phyloP scores from a whole-genome alignment of 2,329 filamentous ascomycete species.

The Pseudophaeomoniella oleicola region DNA sequence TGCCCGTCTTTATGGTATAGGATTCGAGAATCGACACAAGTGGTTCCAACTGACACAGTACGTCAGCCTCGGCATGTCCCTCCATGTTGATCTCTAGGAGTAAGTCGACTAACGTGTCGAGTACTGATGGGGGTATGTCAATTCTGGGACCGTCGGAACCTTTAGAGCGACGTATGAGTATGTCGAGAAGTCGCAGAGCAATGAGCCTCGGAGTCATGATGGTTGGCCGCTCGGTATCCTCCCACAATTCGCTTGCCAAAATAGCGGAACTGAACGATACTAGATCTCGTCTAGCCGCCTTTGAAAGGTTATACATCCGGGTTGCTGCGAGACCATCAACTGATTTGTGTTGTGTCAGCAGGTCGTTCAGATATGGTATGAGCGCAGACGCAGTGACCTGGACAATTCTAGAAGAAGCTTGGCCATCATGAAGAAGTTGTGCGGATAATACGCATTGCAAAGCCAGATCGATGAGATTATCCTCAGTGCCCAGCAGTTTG shows the following conservation, averaged over 20 bases:
- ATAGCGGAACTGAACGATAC: not conserved
- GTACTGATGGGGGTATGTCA: constrained; percentile 13
- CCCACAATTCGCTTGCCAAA: not conserved
- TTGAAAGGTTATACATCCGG: constrained; percentile 1
- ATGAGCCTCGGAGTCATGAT: not conserved
- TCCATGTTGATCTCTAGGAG: constrained; percentile 10
- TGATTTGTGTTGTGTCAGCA: not conserved
- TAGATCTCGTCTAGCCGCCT: not conserved
- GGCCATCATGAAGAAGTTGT: not conserved
- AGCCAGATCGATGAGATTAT: constrained; percentile 29
- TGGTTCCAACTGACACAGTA: constrained; percentile 12
- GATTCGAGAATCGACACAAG: constrained; percentile 23
- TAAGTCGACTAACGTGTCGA: constrained; percentile 17
- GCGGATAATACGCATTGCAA: constrained; percentile 8
- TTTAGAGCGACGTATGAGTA: constrained; percentile 17
- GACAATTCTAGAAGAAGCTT: not conserved
- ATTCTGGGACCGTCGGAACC: constrained; percentile 16
- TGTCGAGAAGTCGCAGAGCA: constrained; percentile 18
- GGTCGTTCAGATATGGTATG: not conserved
- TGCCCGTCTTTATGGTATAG: constrained; percentile 17
- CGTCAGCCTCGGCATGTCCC: constrained; percentile 6
- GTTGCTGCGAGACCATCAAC: not conserved
- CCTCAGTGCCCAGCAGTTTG: constrained; percentile 42
- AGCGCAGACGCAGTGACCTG: not conserved
- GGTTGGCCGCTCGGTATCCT: not conserved